A percentile compares a stretch with the other conserved stretches of the same genome.
These are phyloP conservation scores for Diaporthe sp. DNA, from an alignment of 2,329 filamentous ascomycete genomes.

Conservation along the genomic window DNA sequence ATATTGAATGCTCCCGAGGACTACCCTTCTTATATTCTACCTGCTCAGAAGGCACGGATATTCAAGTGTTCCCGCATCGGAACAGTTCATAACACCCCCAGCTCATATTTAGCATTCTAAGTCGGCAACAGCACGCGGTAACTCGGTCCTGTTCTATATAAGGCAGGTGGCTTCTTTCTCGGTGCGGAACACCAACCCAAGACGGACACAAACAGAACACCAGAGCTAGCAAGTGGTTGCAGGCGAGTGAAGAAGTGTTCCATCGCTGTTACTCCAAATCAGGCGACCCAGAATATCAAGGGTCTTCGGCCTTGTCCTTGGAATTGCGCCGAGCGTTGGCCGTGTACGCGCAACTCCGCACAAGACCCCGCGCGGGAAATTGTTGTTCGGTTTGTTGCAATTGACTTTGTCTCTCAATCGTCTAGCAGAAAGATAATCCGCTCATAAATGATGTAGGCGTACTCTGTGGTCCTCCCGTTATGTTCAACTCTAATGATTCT, in stretches of 20 bases:
- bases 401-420: background rate
- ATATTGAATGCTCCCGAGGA: background rate
- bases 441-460: background rate
- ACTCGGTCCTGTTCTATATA: background rate
- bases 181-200: conserved; percentile 4
- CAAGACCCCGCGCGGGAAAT: conserved; percentile 25
- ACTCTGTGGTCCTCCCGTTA: background rate
- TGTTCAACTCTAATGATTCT: too few species aligned
- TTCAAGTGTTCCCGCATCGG: background rate
- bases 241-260: background rate
- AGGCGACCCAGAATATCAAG: conserved; percentile 1
- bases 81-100: background rate
- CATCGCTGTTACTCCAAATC: conserved; percentile 30
- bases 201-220: conserved; percentile 1
- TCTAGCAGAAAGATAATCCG: background rate
- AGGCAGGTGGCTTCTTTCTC: conserved; percentile 14
- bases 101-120: background rate
- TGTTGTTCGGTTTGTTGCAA: background rate
- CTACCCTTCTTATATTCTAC: background rate
- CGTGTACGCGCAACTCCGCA: conserved; percentile 3
- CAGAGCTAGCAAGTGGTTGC: conserved; percentile 6
- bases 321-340: conserved; percentile 8
- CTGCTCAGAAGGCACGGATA: background rate
- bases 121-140: background rate
- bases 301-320: conserved; percentile 10